Base-by-base conservation (phyloP, 225 moss, liverwort and hornwort species). In the Polytrichum commune region DNA sequence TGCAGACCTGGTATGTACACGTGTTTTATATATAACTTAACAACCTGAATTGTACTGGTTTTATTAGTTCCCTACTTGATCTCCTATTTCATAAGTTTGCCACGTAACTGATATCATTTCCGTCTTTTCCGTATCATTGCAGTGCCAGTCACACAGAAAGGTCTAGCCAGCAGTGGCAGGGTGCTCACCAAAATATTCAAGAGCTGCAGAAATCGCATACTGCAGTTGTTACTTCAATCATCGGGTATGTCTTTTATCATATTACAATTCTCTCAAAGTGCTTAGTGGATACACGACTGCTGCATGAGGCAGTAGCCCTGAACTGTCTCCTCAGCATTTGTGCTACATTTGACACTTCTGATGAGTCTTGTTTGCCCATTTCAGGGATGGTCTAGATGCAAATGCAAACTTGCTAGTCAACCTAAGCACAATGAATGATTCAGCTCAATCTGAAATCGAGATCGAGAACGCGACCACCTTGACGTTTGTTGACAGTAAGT, bases 111-210 rank as follows among this genome's bases (percentile, higher is more conserved):
- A 2, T 32, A 1, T n/a, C n/a, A n/a, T n/a, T n/a, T n/a, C n/a
- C n/a, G 9, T 35, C 35, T 35, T 35, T 35, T 9, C 35, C 2
- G 35, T 9, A 9, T 35, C 13, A 24, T 69, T 76, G 78, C 89
- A 93, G 96, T 76, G 79, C 75, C 27, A 70, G 88, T 19, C 77
- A 80, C 72, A 83, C 89, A 9, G 78, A 77, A 66, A 88, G 77
- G 55, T 89, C 91, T 64, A 91, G 87, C 55, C 83, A 82, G 76
- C 88, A 92, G 53, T 97, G 94, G 97, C 90, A 88, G 67, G 66
- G 84, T 27, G 78, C 87, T 68, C 73, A 85, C 73, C 72, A 80
- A 71, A 82, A 89, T 19, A 66, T 94, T 10, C 84, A 84, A 35
- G 78, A 78, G 18, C 81, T 92, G 4, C 88, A 92, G 46, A 81